Conservation (phyloP, 139 green algal species). For the Pleodorina starrii region DNA sequence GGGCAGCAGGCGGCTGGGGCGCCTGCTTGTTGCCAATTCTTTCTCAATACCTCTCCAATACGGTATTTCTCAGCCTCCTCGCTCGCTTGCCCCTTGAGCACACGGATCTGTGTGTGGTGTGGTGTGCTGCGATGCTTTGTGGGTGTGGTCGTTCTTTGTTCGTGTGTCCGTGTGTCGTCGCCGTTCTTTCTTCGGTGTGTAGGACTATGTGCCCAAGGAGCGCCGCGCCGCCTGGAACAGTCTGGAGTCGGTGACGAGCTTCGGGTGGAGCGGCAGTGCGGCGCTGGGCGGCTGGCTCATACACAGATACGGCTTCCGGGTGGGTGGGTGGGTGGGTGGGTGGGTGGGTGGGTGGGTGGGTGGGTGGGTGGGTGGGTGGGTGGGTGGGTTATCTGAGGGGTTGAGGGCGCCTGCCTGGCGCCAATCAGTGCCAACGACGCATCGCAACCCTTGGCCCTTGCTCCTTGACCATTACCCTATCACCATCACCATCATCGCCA, state of each 20-base stretch:
- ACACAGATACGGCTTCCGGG: constrained; percentile 59
- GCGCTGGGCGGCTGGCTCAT: constrained; percentile 72
- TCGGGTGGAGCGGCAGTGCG: constrained; percentile 71
- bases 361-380: not conserved
- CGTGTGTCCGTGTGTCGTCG: not conserved
- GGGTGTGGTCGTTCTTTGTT: not conserved
- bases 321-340: not conserved
- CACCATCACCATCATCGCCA: too few species aligned
- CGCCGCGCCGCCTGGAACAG: constrained; percentile 63
- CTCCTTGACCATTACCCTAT: too few species aligned
- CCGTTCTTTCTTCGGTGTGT: not conserved
- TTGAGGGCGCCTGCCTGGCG: too few species aligned
- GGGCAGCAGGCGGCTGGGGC: too few species aligned
- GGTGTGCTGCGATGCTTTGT: not conserved
- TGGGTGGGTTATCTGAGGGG: too few species aligned
- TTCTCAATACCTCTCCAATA: too few species aligned
- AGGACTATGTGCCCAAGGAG: constrained; percentile 66
- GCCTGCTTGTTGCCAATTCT: too few species aligned
- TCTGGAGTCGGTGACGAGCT: constrained; percentile 62
- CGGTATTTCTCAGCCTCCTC: too few species aligned
- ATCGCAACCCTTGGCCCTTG: too few species aligned
- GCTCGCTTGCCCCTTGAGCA: too few species aligned
- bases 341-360: not conserved
- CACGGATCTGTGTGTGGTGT: not conserved
- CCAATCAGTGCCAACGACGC: too few species aligned